Conservation (phyloP, 1,284 basidiomycete genomes). For the Puccinia novopanici region DNA sequence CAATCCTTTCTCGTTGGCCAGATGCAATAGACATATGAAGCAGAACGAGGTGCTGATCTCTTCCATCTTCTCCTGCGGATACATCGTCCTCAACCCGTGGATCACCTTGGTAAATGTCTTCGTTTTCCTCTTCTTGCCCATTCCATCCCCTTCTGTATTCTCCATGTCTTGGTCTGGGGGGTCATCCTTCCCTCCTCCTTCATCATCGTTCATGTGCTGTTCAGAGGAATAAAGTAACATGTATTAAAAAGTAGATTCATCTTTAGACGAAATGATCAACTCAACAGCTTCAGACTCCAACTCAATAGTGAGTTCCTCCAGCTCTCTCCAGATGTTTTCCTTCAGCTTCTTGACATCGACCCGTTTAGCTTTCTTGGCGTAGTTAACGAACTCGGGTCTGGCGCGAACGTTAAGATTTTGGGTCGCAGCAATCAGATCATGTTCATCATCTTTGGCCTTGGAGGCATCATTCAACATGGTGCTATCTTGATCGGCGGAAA, state of each 20-base stretch:
- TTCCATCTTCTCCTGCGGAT: conserved; percentile 89
- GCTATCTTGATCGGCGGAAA: conserved; percentile 54
- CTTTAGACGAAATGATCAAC: conserved; percentile 16
- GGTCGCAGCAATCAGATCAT: conserved; percentile 80
- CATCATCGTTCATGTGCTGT: neutral
- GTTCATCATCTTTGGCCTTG: conserved; percentile 68
- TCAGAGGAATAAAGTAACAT: conserved; percentile 57
- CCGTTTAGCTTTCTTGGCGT: conserved; percentile 91
- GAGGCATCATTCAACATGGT: conserved; percentile 56
- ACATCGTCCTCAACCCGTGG: conserved; percentile 73
- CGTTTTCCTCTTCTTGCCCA: conserved; percentile 62
- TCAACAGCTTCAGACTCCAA: conserved; percentile 55
- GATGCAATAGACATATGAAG: conserved; percentile 93
- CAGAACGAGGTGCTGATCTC: conserved; percentile 99
- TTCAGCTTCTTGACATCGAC: conserved; percentile 96
- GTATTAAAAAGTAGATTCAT: conserved; percentile 60
- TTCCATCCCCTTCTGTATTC: conserved; percentile 65
- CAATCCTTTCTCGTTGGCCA: conserved; percentile 92
- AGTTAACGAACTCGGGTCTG: conserved; percentile 86
- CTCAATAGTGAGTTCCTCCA: conserved; percentile 71
- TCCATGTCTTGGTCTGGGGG: conserved; percentile 15
- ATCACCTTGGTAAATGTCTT: conserved; percentile 83
- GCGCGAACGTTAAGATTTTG: conserved; percentile 74
- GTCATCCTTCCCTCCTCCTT: neutral
- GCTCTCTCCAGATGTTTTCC: conserved; percentile 93